Base-by-base conservation (phyloP, 306 rosid species). In the Trichosanthes cucumerina region DNA sequence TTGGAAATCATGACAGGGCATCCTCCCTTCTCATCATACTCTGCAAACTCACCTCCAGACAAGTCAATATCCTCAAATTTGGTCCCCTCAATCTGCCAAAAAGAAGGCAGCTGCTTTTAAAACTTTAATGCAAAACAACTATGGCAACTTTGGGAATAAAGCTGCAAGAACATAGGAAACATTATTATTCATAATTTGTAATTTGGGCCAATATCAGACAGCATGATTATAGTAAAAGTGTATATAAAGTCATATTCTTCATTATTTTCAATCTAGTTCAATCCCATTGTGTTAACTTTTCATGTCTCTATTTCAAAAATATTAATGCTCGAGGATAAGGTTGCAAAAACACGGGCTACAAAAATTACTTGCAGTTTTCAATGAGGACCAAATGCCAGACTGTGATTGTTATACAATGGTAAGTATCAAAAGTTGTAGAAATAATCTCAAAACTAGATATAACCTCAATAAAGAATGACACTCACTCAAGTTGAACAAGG, bases 21-120 rank as follows among this genome's bases (percentile, higher is more conserved):
- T 85, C 87, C 92, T 79, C 98, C 97, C 88, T 92, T 91, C 91
- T 91, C 99, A 82, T 84, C 93, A 76, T 92, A 95, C 68, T 91
- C 99, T n/a, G 87, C 85, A 66, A 69, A 92, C 7, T 95, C 96
- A 53, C 86, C 92, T 57, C 78, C 89, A 21, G 93, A 89, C 85
- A 95, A 68, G 88, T 95, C 99, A 31, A 92, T 85, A 50, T 88
- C 50, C 53, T 88, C 91, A 86, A 92, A 95, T 68, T 82, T 88
- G 60, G 97, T 92, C 65, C 97, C 97, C 64, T 79, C 84, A 70
- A 87, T 59, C 97, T 94, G 81, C 81, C 75, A 56, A 81, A 77
- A 53, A 38, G 39, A 82, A 85, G 24, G 16, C 28, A 26, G 9
- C 41, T 54, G 41, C 60, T 28, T 74, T 26, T n/a, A 49, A 72